Evolutionary conservation across 2,329 filamentous ascomycete species (phyloP).

Genomic region (Colletotrichum camelliae): DNA sequence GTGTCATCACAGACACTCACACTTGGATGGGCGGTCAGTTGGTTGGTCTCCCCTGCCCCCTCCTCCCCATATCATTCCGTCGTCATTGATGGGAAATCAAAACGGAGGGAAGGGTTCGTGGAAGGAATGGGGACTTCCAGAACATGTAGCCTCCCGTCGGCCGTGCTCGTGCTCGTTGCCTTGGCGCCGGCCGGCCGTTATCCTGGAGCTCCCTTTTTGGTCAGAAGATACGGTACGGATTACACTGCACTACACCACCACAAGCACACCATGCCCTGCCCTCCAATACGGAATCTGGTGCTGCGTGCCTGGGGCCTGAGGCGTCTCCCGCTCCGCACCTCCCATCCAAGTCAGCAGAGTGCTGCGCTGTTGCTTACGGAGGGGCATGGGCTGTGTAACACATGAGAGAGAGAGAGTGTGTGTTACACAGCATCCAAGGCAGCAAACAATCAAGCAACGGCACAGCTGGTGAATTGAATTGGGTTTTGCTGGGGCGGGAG

Average conservation of each 20-base stretch:
- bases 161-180: not conserved
- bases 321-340: constrained; percentile 13
- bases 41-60: not conserved
- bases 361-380: constrained; percentile 4
- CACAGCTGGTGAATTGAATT: not conserved
- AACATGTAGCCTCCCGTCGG: not conserved
- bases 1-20: constrained; percentile 13
- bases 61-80: not conserved
- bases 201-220: not conserved
- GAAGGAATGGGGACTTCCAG: not conserved
- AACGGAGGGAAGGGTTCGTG: not conserved
- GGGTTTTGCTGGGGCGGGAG: not conserved
- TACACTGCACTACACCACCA: not conserved
- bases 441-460: not conserved
- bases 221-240: not conserved
- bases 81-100: not conserved
- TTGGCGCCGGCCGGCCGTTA: not conserved
- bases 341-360: constrained; percentile 2
- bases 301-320: not conserved
- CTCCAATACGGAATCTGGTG: not conserved
- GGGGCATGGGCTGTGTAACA: not conserved
- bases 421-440: constrained; percentile 5
- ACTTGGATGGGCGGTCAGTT: not conserved
- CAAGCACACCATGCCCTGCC: not conserved
- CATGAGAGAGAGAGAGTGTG: not conserved